Evolutionary conservation across 129 eudicot genomes (phyloP).

Genomic region (Scalesia atractyloides): DNA sequence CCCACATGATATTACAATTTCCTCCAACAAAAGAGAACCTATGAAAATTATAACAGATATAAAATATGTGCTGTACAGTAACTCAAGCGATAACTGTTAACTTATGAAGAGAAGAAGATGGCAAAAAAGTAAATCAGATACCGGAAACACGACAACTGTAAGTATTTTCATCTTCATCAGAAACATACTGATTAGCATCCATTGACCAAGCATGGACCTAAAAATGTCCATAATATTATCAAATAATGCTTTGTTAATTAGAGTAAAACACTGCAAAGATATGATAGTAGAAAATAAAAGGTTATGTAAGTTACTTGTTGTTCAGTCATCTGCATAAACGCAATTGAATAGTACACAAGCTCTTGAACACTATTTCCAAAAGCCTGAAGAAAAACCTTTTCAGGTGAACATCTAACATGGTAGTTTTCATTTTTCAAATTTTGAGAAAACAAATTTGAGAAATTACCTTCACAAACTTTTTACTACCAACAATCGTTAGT

Average conservation of each 20-base stretch:
- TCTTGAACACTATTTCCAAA: conserved; percentile 73
- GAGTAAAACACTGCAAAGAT: conserved; percentile 6
- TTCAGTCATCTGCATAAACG: conserved; percentile 93
- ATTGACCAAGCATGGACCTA: conserved; percentile 88
- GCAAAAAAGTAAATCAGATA: conserved; percentile 28
- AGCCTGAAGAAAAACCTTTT: conserved; percentile 41
- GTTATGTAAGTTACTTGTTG: conserved; percentile 67
- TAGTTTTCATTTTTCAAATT: neutral
- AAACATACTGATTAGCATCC: conserved; percentile 93
- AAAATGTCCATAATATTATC: neutral
- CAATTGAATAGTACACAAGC: conserved; percentile 81
- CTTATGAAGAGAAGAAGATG: neutral
- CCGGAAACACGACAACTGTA: conserved; percentile 96
- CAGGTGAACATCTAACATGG: conserved; percentile 16
- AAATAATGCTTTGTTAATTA: neutral
- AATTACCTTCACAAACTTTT: conserved; percentile 70
- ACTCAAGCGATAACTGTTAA: conserved; percentile 8
- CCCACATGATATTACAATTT: conserved; percentile 64
- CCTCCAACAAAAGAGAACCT: conserved; percentile 90
- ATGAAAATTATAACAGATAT: conserved; percentile 29
- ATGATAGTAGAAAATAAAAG: neutral
- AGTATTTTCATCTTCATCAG: conserved; percentile 96
- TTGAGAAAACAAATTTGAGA: conserved; percentile 13
- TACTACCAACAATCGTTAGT: conserved; percentile 75
- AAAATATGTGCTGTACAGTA: conserved; percentile 7